Evolutionary conservation across 768 basidiomycete species (phyloP), one percentile per base, ranked within the genome.

Genomic region (Lactarius quietus): DNA sequence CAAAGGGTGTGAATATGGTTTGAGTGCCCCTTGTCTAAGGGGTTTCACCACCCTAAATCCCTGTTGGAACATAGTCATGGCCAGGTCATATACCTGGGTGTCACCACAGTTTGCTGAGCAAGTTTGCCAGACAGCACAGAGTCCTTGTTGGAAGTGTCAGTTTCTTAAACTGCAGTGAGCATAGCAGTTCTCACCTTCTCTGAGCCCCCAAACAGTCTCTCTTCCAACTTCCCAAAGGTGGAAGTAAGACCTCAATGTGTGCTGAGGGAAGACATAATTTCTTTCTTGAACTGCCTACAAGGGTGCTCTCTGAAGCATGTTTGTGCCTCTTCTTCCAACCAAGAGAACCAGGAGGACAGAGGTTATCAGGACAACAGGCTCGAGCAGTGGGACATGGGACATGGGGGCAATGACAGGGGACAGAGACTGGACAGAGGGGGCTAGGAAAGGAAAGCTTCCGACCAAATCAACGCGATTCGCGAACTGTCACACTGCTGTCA

Each of bases 221-320:
- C 43, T 39, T 65, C 64, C 64, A 65, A 59, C 64, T 66, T 5
- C 65, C 65, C 8, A 58, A 9, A 1, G 65, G 65, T 8, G 65
- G 65, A 15, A 66, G 65, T 9, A 61, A 15, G n/a, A 66, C 61
- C 17, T 66, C 55, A 0, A 77, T 14, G 20, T n/a, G 26, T 0
- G 61, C 29, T 1, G 48, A 35, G 28, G 61, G n/a, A 35, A 45
- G 17, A 20, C n/a, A 35, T 7, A 0, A 20, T n/a, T n/a, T 29
- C 14, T 35, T 86, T 70, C n/a, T 74, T 70, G 17, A 84, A 67
- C 54, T 78, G 14, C 48, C 23, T 51, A 26, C 6, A 2, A 26
- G 12, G 5, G 45, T 1, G 2, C 23, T 23, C n/a, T 48, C n/a
- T 14, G 14, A 23, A n/a, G 43, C n/a, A 2, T 4, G 43, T 51